phyloP scores from a whole-genome alignment of 2,329 filamentous ascomycete genomes.

The Epichloe typhina region DNA sequence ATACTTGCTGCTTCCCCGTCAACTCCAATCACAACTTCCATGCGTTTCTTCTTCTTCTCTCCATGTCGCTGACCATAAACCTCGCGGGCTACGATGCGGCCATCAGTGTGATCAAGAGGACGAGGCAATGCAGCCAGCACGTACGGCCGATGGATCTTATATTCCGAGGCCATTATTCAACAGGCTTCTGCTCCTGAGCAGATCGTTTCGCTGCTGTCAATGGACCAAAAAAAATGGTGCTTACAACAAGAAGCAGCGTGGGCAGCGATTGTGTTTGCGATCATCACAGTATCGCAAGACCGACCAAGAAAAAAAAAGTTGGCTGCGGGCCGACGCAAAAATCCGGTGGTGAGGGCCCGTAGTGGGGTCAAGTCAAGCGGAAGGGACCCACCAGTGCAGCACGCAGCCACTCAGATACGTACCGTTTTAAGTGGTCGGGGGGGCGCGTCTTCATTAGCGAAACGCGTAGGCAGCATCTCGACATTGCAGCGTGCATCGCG shows the following conservation, averaged over 20 bases:
- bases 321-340: slow-evolving; percentile 20
- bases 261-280: neutral
- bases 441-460: slow-evolving; percentile 4
- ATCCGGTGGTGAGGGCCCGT: slow-evolving; percentile 20
- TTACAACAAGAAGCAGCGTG: neutral
- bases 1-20: slow-evolving; percentile 54
- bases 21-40: slow-evolving; percentile 49
- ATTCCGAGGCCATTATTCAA: slow-evolving; percentile 40
- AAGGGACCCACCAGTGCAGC: neutral
- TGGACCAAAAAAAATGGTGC: neutral
- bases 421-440: slow-evolving; percentile 4
- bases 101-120: slow-evolving; percentile 39
- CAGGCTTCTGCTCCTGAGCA: neutral
- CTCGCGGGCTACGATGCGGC: slow-evolving; percentile 43
- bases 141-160: slow-evolving; percentile 52
- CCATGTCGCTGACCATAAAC: slow-evolving; percentile 46
- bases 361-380: slow-evolving; percentile 9
- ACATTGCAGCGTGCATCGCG: neutral
- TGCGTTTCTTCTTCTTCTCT: slow-evolving; percentile 47
- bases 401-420: slow-evolving; percentile 7
- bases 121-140: slow-evolving; percentile 46
- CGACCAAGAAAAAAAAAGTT: slow-evolving; percentile 21
- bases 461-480: slow-evolving; percentile 1
- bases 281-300: neutral
- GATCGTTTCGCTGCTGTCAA: neutral